Evolutionary conservation across 169 alveolate species (phyloP).

Genomic region (Babesia divergens): DNA sequence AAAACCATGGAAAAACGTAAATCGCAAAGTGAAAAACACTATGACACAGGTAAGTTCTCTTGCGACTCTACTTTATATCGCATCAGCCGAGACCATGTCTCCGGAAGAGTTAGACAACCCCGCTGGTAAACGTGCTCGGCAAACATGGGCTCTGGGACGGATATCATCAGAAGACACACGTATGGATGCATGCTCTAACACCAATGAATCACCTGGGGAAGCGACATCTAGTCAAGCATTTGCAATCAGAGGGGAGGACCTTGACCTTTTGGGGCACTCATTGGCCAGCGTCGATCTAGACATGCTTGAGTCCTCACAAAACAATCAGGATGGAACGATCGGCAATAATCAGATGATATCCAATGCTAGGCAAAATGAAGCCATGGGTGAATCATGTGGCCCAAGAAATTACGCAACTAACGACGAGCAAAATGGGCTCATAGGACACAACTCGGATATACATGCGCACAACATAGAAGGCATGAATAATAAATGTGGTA

Average conservation of each 20-base stretch:
- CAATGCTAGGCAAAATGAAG: no score
- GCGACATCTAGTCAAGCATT: neutral
- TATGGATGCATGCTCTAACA: neutral
- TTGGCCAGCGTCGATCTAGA: neutral
- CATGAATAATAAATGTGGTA: no score
- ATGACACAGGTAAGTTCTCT: neutral
- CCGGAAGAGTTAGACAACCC: neutral
- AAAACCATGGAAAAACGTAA: neutral
- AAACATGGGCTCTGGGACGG: neutral
- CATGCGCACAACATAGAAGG: no score
- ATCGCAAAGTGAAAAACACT: neutral
- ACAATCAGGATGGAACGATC: no score
- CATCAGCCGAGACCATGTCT: neutral
- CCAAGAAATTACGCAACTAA: no score
- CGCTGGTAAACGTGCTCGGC: neutral
- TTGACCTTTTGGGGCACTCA: neutral
- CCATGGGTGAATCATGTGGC: no score
- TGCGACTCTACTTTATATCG: neutral
- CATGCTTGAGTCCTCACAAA: no score
- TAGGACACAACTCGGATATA: no score
- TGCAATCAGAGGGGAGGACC: conserved; percentile 12
- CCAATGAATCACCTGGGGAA: neutral
- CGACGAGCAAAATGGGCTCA: no score
- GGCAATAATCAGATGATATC: no score
- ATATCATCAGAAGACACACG: neutral